These are phyloP conservation scores for Bidens hawaiensis DNA, from an alignment of 140 eudicot genomes.

Conservation along the genomic window DNA sequence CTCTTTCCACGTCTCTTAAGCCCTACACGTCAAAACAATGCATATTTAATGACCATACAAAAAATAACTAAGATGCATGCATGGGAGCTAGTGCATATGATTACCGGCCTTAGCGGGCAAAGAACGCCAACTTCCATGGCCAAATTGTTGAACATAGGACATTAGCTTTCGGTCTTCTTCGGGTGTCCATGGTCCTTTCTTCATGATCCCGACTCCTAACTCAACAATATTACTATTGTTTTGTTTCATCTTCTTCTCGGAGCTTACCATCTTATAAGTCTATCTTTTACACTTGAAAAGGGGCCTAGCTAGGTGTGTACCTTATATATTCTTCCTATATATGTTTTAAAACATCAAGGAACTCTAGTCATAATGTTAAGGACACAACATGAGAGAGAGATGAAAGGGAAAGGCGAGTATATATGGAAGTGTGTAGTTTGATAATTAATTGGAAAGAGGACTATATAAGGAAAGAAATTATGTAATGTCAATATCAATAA, in stretches of 20 bases:
- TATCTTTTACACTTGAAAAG: neutral
- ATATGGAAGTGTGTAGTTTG: neutral
- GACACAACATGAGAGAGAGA: neutral
- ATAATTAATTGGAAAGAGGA: neutral
- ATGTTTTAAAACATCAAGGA: neutral
- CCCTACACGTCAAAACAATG: neutral
- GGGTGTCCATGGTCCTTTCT: conserved; percentile 1
- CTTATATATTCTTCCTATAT: neutral
- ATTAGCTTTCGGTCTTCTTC: neutral
- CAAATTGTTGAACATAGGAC: neutral
- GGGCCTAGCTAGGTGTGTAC: neutral
- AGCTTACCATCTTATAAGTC: neutral
- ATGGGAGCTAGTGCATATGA: neutral
- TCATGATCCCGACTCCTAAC: neutral
- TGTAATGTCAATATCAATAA: neutral
- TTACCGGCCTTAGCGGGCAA: neutral
- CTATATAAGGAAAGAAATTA: neutral
- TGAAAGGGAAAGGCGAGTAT: neutral
- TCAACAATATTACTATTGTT: neutral
- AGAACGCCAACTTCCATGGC: neutral
- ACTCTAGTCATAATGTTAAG: neutral
- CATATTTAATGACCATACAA: neutral
- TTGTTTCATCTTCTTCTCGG: neutral
- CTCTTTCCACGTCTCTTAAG: conserved; percentile 1
- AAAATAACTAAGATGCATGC: neutral